Percentiles rank a stretch among this genome's conserved stretches.
Conservation (phyloP, 2,329 filamentous ascomycete species). For the Neonectria coccinea region DNA sequence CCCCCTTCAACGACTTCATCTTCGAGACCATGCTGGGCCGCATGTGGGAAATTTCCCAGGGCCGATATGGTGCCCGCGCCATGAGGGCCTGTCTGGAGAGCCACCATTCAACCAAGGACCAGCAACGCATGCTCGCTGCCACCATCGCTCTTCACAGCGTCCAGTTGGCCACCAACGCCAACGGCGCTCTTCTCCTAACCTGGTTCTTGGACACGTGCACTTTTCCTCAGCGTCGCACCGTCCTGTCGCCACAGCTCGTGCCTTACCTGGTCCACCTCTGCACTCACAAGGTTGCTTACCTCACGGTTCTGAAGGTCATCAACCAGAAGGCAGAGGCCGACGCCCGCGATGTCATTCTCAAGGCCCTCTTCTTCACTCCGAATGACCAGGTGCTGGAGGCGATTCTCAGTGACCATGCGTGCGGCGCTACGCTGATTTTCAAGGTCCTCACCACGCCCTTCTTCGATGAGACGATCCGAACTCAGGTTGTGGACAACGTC, state of each 20-base stretch:
- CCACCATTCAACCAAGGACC: conserved; percentile 93
- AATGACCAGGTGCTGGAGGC: conserved; percentile 89
- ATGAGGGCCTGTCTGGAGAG: conserved; percentile 98
- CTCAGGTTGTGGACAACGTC: conserved; percentile 91
- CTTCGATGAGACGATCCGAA: conserved; percentile 91
- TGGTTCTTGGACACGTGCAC: conserved; percentile 99
- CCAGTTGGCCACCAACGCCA: conserved; percentile 94
- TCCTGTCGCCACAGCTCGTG: conserved; percentile 90
- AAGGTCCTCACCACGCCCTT: conserved; percentile 98
- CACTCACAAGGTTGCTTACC: conserved; percentile 97
- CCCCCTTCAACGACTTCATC: conserved; percentile 94
- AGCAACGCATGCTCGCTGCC: conserved; percentile 93
- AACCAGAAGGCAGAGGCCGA: conserved; percentile 97
- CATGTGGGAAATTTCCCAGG: conserved; percentile 94
- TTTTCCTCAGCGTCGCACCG: conserved; percentile 89
- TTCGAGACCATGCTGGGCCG: conserved; percentile 96
- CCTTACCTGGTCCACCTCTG: conserved; percentile 94
- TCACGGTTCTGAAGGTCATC: conserved; percentile 97
- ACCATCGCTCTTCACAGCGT: conserved; percentile 97
- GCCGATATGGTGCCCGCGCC: conserved; percentile 91
- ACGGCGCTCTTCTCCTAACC: conserved; percentile 91
- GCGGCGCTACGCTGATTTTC: conserved; percentile 95
- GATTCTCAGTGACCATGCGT: conserved; percentile 90
- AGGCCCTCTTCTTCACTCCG: conserved; percentile 90
- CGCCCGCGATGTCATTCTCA: conserved; percentile 88